These are phyloP conservation scores for Lycium barbarum DNA, from an alignment of 257 asterid species.

Conservation along the genomic window DNA sequence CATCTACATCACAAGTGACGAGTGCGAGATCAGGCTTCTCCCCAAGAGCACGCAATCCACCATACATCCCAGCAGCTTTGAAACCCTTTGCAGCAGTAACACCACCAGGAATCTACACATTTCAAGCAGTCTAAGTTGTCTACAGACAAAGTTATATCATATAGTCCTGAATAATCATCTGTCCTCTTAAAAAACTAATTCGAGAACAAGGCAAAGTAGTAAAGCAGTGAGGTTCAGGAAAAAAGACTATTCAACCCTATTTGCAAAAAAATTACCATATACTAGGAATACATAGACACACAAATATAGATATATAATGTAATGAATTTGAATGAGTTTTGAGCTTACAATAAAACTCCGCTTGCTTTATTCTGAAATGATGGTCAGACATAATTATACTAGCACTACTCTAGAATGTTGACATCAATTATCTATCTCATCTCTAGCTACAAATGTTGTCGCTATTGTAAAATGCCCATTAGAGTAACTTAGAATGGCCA, in stretches of 20 bases:
- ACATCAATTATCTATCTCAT: neutral
- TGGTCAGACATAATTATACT: neutral
- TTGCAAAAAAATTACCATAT: neutral
- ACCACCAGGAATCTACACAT: conserved; percentile 85
- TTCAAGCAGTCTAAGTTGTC: conserved; percentile 37
- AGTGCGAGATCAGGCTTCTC: conserved; percentile 98
- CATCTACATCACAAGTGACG: conserved; percentile 88
- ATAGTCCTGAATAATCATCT: conserved; percentile 2
- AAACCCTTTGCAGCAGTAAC: conserved; percentile 95
- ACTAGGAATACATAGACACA: neutral
- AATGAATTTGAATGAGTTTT: neutral
- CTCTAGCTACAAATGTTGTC: neutral
- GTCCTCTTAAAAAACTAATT: neutral
- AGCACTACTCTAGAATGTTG: neutral
- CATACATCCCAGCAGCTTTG: conserved; percentile 96
- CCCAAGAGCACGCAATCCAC: conserved; percentile 94
- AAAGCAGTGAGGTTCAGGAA: neutral
- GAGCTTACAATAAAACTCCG: neutral
- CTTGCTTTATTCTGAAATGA: neutral
- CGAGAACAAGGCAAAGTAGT: neutral
- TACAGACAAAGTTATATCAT: neutral
- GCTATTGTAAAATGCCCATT: neutral
- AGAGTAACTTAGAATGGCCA: neutral
- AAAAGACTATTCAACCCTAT: neutral
- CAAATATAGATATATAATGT: neutral